Evolutionary conservation across 2,329 filamentous ascomycete genomes (phyloP).

Genomic region (Colletotrichum liaoningense): DNA sequence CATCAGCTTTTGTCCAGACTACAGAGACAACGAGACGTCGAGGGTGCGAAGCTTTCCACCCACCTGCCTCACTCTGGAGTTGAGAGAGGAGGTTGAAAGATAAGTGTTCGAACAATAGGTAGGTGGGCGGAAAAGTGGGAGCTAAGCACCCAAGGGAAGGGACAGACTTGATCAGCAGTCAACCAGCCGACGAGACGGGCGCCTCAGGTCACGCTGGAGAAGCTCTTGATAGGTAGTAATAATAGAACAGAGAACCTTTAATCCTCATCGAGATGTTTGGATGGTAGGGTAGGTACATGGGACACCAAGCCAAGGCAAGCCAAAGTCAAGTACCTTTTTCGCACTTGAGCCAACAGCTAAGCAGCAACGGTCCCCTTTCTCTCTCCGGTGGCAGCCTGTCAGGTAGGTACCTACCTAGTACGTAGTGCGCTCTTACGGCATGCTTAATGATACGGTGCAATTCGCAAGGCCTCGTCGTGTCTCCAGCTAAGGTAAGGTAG

Average conservation of each 20-base stretch:
- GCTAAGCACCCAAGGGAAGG: not conserved
- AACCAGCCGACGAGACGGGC: not conserved
- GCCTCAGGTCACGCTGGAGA: conserved; percentile 20
- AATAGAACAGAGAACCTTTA: not conserved
- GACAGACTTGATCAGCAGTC: conserved; percentile 18
- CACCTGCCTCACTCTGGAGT: not conserved
- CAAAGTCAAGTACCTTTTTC: conserved; percentile 14
- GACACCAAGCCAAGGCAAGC: conserved; percentile 13
- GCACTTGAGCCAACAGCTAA: conserved; percentile 10
- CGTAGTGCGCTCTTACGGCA: not conserved
- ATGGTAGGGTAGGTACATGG: conserved; percentile 11
- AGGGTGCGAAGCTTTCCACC: not conserved
- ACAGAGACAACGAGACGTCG: not conserved
- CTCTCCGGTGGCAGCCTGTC: not conserved
- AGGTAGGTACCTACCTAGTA: not conserved
- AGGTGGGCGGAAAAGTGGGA: not conserved
- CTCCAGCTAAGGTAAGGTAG: not conserved
- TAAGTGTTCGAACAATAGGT: not conserved
- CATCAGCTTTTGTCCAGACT: not conserved
- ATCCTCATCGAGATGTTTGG: conserved; percentile 27
- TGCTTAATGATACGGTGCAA: not conserved
- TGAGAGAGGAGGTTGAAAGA: not conserved
- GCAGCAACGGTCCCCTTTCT: not conserved
- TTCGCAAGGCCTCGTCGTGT: not conserved
- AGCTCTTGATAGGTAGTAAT: conserved; percentile 21